Evolutionary conservation across 2,329 filamentous ascomycete genomes (phyloP).

Genomic region (Plectosphaerella cucumerina): DNA sequence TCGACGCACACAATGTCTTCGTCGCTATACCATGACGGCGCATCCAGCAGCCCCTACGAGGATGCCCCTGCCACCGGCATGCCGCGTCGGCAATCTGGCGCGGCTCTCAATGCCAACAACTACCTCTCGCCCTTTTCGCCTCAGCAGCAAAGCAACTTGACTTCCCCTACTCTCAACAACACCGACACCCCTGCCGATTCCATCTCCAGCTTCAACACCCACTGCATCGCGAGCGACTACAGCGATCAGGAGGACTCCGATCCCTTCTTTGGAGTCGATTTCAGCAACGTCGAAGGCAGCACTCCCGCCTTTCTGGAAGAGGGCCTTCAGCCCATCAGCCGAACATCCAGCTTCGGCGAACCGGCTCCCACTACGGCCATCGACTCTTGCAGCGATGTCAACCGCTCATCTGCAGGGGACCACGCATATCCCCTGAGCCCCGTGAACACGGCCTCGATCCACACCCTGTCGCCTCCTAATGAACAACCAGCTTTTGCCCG

Average conservation of each 20-base stretch:
- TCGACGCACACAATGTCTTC: conserved; percentile 37
- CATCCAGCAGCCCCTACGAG: conserved; percentile 20
- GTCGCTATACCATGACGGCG: conserved; percentile 32
- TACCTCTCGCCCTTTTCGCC: conserved; percentile 41
- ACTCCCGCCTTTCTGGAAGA: conserved; percentile 42
- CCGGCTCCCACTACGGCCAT: conserved; percentile 1
- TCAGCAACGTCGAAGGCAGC: conserved; percentile 34
- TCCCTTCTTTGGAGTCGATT: conserved; percentile 47
- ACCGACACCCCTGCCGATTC: conserved; percentile 47
- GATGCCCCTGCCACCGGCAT: conserved; percentile 17
- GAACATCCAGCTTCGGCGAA: conserved; percentile 12
- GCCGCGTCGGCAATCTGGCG: conserved; percentile 20
- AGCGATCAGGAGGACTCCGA: conserved; percentile 42
- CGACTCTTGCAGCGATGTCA: conserved; percentile 6
- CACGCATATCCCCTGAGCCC: conserved; percentile 44
- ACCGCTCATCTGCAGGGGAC: conserved; percentile 14
- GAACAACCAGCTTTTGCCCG: conserved; percentile 22
- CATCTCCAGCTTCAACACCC: conserved; percentile 34
- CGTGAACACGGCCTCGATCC: conserved; percentile 44
- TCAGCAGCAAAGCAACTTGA: conserved; percentile 31
- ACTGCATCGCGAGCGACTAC: conserved; percentile 46
- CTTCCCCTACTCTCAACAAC: conserved; percentile 32
- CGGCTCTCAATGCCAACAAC: conserved; percentile 30
- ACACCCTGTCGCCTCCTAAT: conserved; percentile 36
- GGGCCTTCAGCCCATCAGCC: conserved; percentile 11